Conservation (phyloP, 1,284 basidiomycete species). For the Hortiboletus rubellus region DNA sequence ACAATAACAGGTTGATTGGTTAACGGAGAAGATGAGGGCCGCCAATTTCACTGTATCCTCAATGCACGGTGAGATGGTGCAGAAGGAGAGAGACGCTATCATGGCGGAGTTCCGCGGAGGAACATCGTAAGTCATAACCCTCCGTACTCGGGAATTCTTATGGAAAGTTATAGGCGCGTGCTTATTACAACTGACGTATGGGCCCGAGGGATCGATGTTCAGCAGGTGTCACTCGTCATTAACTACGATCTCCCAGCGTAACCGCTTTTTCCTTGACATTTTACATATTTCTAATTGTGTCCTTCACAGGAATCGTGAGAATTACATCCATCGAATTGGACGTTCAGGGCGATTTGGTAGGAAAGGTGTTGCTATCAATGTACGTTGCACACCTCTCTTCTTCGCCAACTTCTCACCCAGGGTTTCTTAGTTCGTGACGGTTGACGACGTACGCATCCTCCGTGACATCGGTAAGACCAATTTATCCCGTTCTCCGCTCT, state of each 20-base stretch:
- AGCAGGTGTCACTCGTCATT: slow-evolving; percentile 97
- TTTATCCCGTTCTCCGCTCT: background rate
- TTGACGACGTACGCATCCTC: slow-evolving; percentile 87
- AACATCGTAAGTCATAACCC: slow-evolving; percentile 65
- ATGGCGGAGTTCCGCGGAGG: slow-evolving; percentile 99
- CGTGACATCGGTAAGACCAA: slow-evolving; percentile 78
- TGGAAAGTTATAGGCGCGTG: slow-evolving; percentile 63
- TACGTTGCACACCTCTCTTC: slow-evolving; percentile 38
- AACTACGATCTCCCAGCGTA: slow-evolving; percentile 96
- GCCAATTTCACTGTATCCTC: slow-evolving; percentile 96
- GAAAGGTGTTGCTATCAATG: slow-evolving; percentile 92
- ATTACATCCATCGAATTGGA: slow-evolving; percentile 98
- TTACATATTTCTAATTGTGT: slow-evolving; percentile 17
- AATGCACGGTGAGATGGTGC: slow-evolving; percentile 99
- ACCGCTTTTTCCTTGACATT: slow-evolving; percentile 30
- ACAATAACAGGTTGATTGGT: slow-evolving; percentile 86
- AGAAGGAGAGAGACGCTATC: slow-evolving; percentile 97
- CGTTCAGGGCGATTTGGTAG: slow-evolving; percentile 93
- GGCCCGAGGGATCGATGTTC: slow-evolving; percentile 98
- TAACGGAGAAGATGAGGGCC: slow-evolving; percentile 97
- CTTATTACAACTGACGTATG: slow-evolving; percentile 98
- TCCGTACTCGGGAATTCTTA: slow-evolving; percentile 10
- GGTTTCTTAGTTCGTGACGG: slow-evolving; percentile 76
- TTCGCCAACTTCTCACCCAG: slow-evolving; percentile 9
- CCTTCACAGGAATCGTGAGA: slow-evolving; percentile 82